phyloP scores from a whole-genome alignment of 495 filamentous ascomycete species.

The Cercophora samala region DNA sequence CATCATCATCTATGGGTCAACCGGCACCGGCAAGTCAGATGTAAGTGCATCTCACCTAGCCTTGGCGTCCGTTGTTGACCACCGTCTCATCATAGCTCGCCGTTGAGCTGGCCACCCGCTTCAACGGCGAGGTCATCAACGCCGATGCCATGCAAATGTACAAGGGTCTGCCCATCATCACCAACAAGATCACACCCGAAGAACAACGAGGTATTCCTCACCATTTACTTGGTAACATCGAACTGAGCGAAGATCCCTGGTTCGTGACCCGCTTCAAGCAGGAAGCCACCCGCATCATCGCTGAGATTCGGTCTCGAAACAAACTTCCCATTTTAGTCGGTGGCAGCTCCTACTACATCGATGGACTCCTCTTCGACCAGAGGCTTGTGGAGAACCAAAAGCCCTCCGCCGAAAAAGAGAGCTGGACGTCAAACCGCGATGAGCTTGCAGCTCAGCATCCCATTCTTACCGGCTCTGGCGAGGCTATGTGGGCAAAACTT shows the following conservation, averaged over 20 bases:
- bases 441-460: conserved; percentile 54
- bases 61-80: conserved; percentile 19
- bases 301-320: conserved; percentile 70
- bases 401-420: conserved; percentile 27
- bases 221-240: conserved; percentile 78
- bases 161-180: conserved; percentile 85
- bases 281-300: conserved; percentile 65
- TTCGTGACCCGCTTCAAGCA: conserved; percentile 68
- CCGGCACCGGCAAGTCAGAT: conserved; percentile 97
- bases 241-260: conserved; percentile 75
- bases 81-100: conserved; percentile 64
- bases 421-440: conserved; percentile 27
- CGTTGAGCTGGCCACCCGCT: conserved; percentile 76
- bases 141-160: conserved; percentile 99
- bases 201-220: conserved; percentile 84
- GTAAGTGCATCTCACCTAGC: conserved; percentile 43
- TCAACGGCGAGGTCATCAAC: conserved; percentile 95
- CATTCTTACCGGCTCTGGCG: conserved; percentile 66
- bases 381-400: conserved; percentile 51
- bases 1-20: conserved; percentile 84
- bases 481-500: conserved; percentile 67
- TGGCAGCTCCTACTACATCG: conserved; percentile 92
- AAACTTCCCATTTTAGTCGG: conserved; percentile 88
- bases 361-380: conserved; percentile 77
- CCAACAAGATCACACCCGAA: conserved; percentile 76